Evolutionary conservation across 164 flowering plant genomes (phyloP).

Genomic region (Chimonanthus praecox): DNA sequence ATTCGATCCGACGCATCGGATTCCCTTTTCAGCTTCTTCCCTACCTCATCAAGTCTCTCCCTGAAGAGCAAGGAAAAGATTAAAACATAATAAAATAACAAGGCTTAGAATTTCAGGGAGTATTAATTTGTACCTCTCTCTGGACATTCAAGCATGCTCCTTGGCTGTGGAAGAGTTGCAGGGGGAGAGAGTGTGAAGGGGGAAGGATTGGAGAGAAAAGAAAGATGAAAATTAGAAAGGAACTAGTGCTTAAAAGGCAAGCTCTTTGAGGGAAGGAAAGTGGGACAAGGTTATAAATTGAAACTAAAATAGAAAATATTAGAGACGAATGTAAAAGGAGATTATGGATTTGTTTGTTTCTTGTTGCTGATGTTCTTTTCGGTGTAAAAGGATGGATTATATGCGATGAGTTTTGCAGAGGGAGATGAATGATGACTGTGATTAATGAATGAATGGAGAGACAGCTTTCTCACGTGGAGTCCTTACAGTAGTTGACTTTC

Average conservation of each 20-base stretch:
- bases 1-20: constrained; percentile 44
- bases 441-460: neutral
- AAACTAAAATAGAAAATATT: neutral
- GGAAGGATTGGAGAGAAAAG: constrained; percentile 11
- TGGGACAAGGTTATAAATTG: constrained; percentile 16
- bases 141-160: constrained; percentile 76
- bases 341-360: constrained; percentile 11
- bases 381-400: constrained; percentile 19
- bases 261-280: constrained; percentile 22
- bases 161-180: constrained; percentile 14
- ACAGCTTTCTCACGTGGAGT: constrained; percentile 19
- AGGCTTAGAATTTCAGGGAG: no score
- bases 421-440: neutral
- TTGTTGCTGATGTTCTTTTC: constrained; percentile 4
- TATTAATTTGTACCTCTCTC: constrained; percentile 48
- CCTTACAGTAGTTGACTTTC: constrained; percentile 24
- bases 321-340: constrained; percentile 13
- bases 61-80: constrained; percentile 18
- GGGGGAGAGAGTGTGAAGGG: constrained; percentile 16
- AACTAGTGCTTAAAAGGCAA: constrained; percentile 40
- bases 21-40: constrained; percentile 76
- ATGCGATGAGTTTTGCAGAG: neutral
- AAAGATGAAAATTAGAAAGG: neutral
- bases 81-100: neutral
- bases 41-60: constrained; percentile 72